These are phyloP conservation scores for Areca catechu DNA, from an alignment of 176 grass and related monocot species.

Conservation along the genomic window DNA sequence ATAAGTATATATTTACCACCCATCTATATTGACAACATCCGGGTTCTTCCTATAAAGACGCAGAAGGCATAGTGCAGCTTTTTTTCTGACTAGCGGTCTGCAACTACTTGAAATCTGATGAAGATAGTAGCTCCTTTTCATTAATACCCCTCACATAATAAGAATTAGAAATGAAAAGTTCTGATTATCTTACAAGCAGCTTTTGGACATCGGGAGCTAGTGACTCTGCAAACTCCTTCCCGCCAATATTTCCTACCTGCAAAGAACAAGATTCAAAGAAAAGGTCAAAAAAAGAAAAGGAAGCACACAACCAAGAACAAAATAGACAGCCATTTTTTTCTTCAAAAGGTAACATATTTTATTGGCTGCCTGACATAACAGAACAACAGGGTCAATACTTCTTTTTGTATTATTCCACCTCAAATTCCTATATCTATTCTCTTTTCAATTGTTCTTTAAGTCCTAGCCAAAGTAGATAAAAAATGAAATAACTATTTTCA, in stretches of 20 bases:
- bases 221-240: conserved; percentile 98
- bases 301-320: too few relatives aligned
- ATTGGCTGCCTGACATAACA: too few relatives aligned
- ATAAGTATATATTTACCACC: conserved; percentile 53
- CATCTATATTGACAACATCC: conserved; percentile 95
- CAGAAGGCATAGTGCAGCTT: conserved; percentile 90
- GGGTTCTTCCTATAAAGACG: conserved; percentile 98
- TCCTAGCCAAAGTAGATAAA: too few relatives aligned
- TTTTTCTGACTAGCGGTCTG: conserved; percentile 94
- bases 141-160: conserved; percentile 11
- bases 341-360: too few relatives aligned
- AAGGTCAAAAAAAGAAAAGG: too few relatives aligned
- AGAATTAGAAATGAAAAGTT: conserved; percentile 12
- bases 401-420: too few relatives aligned
- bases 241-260: conserved; percentile 99
- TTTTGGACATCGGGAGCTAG: conserved; percentile 95
- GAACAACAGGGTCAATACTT: too few relatives aligned
- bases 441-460: too few relatives aligned
- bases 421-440: too few relatives aligned
- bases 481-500: too few relatives aligned
- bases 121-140: conserved; percentile 17
- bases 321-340: too few relatives aligned
- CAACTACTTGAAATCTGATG: conserved; percentile 93
- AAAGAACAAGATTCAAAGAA: conserved; percentile 14
- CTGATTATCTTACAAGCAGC: conserved; percentile 62